phyloP scores from a whole-genome alignment of 1,139 yeast species.

The Casaregolazyma suthepensis region DNA sequence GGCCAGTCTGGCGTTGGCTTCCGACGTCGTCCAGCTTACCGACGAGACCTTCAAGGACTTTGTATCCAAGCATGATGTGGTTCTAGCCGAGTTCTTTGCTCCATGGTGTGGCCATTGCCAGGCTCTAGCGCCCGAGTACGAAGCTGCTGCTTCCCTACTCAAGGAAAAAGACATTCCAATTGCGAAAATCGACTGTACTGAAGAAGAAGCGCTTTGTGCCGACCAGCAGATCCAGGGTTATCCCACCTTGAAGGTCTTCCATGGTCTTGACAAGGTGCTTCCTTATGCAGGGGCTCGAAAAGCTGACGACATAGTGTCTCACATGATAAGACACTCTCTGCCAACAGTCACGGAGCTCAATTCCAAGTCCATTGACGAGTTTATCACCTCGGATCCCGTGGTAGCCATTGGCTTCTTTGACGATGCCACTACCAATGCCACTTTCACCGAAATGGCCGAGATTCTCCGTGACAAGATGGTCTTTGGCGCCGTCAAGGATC shows the following conservation, averaged over 20 bases:
- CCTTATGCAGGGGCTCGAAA: constrained; percentile 81
- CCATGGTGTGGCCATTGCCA: constrained; percentile 99
- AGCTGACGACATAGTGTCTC: constrained; percentile 67
- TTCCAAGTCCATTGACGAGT: constrained; percentile 45
- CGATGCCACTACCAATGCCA: constrained; percentile 38
- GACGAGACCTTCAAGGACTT: constrained; percentile 50
- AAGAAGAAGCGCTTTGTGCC: constrained; percentile 72
- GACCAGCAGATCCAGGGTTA: constrained; percentile 76
- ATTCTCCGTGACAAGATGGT: constrained; percentile 53
- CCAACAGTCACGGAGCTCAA: constrained; percentile 66
- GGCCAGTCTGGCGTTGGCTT: constrained; percentile 72
- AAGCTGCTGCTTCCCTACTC: constrained; percentile 74
- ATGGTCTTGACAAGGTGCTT: constrained; percentile 45
- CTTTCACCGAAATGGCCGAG: constrained; percentile 52
- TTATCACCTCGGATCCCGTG: constrained; percentile 44
- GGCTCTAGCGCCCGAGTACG: constrained; percentile 84
- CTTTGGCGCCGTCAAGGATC: constrained; percentile 53
- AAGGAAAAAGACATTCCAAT: constrained; percentile 62
- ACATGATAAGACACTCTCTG: constrained; percentile 74
- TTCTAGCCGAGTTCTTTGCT: constrained; percentile 91
- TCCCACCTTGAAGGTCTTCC: constrained; percentile 85
- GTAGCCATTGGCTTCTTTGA: constrained; percentile 44
- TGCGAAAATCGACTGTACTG: constrained; percentile 92
- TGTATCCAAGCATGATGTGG: constrained; percentile 66
- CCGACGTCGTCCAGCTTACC: constrained; percentile 78